These are phyloP conservation scores for Conticribra guillardii DNA, from an alignment of 108 stramenopile species.

Conservation along the genomic window DNA sequence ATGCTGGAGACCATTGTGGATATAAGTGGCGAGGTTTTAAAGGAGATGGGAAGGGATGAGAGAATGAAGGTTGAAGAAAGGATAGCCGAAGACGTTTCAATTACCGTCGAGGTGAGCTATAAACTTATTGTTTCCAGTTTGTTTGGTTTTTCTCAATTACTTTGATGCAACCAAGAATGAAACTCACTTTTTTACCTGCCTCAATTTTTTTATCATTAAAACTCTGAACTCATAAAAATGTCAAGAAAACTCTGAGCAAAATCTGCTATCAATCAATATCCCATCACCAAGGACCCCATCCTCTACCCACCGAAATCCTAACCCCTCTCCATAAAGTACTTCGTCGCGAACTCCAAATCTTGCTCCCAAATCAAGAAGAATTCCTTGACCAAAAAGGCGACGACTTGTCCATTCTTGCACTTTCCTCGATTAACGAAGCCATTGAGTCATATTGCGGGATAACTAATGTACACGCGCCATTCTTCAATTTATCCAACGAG, in stretches of 20 bases:
- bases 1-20: conserved; percentile 41
- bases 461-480: conserved; percentile 38
- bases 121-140: not conserved
- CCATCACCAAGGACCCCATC: conserved; percentile 25
- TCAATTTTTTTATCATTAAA: too few species aligned
- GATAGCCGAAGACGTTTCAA: conserved; percentile 40
- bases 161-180: too few species aligned
- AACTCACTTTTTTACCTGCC: too few species aligned
- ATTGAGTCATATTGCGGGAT: conserved; percentile 39
- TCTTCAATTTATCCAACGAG: conserved; percentile 31
- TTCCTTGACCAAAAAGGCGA: conserved; percentile 19
- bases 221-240: too few species aligned
- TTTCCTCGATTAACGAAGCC: conserved; percentile 34
- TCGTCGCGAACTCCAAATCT: conserved; percentile 22
- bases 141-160: not conserved
- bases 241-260: conserved; percentile 31
- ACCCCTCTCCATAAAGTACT: conserved; percentile 26
- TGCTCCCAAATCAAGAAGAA: conserved; percentile 1
- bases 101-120: conserved; percentile 28
- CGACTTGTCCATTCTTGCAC: conserved; percentile 32
- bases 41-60: conserved; percentile 31
- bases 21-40: conserved; percentile 29
- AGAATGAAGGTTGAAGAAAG: conserved; percentile 29
- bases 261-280: conserved; percentile 20
- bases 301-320: conserved; percentile 27